Conservation (phyloP, 2,329 filamentous ascomycete genomes). For the Colletotrichum lupini region DNA sequence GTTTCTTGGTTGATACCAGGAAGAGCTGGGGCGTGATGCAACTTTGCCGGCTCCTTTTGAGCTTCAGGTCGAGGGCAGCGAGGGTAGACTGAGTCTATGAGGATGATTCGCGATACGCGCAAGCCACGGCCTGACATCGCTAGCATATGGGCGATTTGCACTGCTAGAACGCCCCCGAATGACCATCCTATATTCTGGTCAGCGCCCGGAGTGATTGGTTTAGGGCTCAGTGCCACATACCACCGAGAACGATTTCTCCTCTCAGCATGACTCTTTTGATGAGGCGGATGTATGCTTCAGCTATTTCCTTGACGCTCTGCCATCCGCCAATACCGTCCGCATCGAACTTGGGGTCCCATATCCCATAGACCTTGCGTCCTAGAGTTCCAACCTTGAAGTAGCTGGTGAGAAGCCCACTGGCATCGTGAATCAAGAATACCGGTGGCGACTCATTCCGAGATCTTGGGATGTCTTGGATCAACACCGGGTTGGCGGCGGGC, state of each 20-base stretch:
- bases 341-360: conserved; percentile 31
- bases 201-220: fast-evolving
- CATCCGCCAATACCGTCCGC: conserved; percentile 26
- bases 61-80: conserved; percentile 20
- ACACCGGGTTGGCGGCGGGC: conserved; percentile 20
- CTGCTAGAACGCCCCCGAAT: conserved; percentile 18
- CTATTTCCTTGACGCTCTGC: conserved; percentile 22
- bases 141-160: conserved; percentile 24
- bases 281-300: conserved; percentile 25
- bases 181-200: neutral
- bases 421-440: conserved; percentile 27
- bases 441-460: conserved; percentile 16
- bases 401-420: conserved; percentile 20
- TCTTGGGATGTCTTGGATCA: conserved; percentile 22
- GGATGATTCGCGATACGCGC: conserved; percentile 23
- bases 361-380: conserved; percentile 14
- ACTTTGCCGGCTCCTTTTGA: conserved; percentile 24
- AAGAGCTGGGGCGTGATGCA: conserved; percentile 15
- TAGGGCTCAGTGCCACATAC: neutral
- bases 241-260: conserved; percentile 22
- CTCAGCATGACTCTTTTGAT: conserved; percentile 30
- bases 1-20: conserved; percentile 21
- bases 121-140: conserved; percentile 21
- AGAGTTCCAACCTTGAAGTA: conserved; percentile 26
- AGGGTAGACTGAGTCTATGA: conserved; percentile 30